Conservation (phyloP, 2,329 filamentous ascomycete species). For the Hypoxylon sp. region DNA sequence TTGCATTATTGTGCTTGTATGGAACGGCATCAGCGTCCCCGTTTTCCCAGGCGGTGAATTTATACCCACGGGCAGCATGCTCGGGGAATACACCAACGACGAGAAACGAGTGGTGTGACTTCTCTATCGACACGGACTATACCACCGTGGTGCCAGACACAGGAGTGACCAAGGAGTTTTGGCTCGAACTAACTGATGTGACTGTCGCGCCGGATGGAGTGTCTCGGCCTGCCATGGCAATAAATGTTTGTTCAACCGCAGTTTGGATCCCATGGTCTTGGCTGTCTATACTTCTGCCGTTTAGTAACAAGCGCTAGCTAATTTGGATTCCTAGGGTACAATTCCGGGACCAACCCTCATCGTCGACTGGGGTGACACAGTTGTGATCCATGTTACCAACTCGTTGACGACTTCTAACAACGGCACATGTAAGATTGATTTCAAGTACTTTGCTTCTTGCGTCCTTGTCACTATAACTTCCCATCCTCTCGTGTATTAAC, state of each 20-base stretch:
- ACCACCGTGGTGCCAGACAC: conserved; percentile 53
- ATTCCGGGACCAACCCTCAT: conserved; percentile 52
- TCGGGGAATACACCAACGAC: conserved; percentile 49
- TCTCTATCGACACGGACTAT: conserved; percentile 56
- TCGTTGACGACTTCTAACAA: conserved; percentile 61
- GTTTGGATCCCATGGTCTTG: neutral
- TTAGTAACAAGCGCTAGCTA: conserved; percentile 4
- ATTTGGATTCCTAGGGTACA: conserved; percentile 36
- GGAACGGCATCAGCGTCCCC: conserved; percentile 31
- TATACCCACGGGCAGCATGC: conserved; percentile 41
- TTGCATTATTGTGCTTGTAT: conserved; percentile 29
- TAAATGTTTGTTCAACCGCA: conserved; percentile 52
- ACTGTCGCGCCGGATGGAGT: conserved; percentile 57
- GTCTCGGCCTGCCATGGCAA: conserved; percentile 52
- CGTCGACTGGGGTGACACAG: conserved; percentile 63
- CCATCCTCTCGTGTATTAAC: neutral
- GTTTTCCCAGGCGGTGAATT: conserved; percentile 27
- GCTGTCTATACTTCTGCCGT: neutral
- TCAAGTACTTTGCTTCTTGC: neutral
- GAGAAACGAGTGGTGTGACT: conserved; percentile 56
- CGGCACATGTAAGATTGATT: conserved; percentile 60
- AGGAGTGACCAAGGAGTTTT: conserved; percentile 58
- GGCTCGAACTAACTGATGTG: conserved; percentile 51
- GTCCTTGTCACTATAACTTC: neutral
- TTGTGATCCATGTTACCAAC: conserved; percentile 69